Base-by-base conservation (phyloP, 306 rosid species). In the Citrullus amarus region DNA sequence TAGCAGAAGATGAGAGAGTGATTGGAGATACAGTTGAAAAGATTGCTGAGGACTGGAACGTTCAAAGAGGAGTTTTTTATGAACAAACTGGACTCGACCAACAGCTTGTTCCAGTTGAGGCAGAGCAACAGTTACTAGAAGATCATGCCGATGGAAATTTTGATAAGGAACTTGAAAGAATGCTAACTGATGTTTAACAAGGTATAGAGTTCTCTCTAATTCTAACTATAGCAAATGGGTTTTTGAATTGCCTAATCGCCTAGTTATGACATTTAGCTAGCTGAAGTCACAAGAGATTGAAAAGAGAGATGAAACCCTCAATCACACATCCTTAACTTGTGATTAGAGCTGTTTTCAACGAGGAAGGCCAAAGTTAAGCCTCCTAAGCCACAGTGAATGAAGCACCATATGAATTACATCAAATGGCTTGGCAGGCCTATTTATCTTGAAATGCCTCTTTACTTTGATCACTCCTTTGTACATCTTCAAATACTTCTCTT, bases 381-480 rank as follows among this genome's bases (percentile, higher is more conserved):
- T 81, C 34, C 92, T 86, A 4, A 93, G 77, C 96, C 96, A 93
- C 28, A 93, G 34, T 1, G 98, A 91, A 77, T 93, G 95, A 79
- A 93, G 88, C 18, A 93, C 70, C 98, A 93, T 91, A 20, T 91
- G 88, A 76, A 90, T 79, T 32, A 85, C 80, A 84, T 93, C 98
- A 80, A 83, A 93, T 32, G 96, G 87, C 67, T 83, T 82, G 18
- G 97, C 88, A 0, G 97, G 93, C 55, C 89, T 84, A 36, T 91
- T 89, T 18, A 91, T n/a, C 65, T 81, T 84, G 80, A 93, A 91
- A 85, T 93, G 95, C 67, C 83, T 85, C 36, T 22, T 41, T 14
- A 90, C 92, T 65, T 34, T 78, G 32, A 36, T 57, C 67, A 91
- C 93, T 70, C 79, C 87, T 73, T 15, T 77, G 4, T 88, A 62